These are phyloP conservation scores for Hypomyces rosellus DNA, from an alignment of 2,329 filamentous ascomycete species.

Conservation along the genomic window DNA sequence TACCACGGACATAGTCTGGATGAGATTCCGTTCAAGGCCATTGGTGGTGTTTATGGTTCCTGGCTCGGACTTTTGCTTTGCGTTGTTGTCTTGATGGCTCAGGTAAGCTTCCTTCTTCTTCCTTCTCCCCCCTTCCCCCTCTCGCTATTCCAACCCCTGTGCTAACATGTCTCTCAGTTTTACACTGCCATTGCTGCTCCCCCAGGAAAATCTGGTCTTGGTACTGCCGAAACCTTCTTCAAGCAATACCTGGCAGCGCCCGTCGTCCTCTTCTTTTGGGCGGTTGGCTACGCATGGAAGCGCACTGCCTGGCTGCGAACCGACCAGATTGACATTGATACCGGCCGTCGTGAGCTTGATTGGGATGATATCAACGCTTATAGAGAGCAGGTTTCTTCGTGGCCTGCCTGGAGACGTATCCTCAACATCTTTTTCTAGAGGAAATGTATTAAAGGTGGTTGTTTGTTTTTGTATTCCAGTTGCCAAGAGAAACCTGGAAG, in stretches of 20 bases:
- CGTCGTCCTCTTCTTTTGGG: slow-evolving; percentile 51
- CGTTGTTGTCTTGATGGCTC: slow-evolving; percentile 48
- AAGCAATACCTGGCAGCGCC: slow-evolving; percentile 47
- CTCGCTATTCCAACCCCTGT: neutral
- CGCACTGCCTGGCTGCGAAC: slow-evolving; percentile 52
- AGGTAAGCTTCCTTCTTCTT: slow-evolving; percentile 32
- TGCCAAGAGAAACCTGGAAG: neutral
- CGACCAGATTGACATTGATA: slow-evolving; percentile 61
- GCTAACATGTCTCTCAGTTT: slow-evolving; percentile 29
- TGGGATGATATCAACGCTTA: slow-evolving; percentile 57
- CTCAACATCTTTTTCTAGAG: slow-evolving; percentile 34
- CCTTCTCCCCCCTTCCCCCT: neutral
- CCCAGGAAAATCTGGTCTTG: slow-evolving; percentile 26
- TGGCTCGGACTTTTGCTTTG: slow-evolving; percentile 56
- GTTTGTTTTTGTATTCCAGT: neutral
- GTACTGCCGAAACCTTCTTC: slow-evolving; percentile 48
- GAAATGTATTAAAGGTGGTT: neutral
- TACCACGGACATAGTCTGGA: slow-evolving; percentile 54
- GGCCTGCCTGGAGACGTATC: slow-evolving; percentile 45
- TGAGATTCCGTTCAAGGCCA: slow-evolving; percentile 12
- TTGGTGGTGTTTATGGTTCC: slow-evolving; percentile 54
- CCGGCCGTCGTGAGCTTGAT: slow-evolving; percentile 58
- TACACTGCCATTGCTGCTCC: slow-evolving; percentile 41
- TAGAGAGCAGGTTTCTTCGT: slow-evolving; percentile 41
- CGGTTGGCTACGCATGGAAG: slow-evolving; percentile 60